A percentile compares a stretch with the other conserved stretches of the same genome.
These are phyloP conservation scores for Capronia epimyces DNA, from an alignment of 2,329 filamentous ascomycete species.

Conservation along the genomic window DNA sequence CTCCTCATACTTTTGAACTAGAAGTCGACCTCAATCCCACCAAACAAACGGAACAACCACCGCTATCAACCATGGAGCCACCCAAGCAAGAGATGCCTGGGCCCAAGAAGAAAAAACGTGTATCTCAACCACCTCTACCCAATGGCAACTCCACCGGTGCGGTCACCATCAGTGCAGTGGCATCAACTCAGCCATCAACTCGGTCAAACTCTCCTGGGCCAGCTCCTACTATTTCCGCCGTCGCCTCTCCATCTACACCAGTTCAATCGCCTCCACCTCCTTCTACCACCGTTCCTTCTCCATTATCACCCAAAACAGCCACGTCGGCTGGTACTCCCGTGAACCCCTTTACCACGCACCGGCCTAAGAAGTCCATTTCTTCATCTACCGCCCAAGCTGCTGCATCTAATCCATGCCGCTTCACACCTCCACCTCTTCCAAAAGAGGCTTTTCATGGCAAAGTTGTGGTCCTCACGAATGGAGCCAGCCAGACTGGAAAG, in stretches of 20 bases:
- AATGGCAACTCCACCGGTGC: conserved; percentile 4
- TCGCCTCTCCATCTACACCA: background rate
- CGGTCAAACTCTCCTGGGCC: background rate
- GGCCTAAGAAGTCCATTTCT: conserved; percentile 21
- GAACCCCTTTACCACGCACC: conserved; percentile 17
- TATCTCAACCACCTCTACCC: conserved; percentile 10
- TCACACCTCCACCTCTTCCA: conserved; percentile 19
- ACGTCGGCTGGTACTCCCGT: conserved; percentile 4
- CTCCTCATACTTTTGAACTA: conserved; percentile 23
- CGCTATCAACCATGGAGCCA: conserved; percentile 2
- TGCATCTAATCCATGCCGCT: conserved; percentile 21
- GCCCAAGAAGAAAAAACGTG: conserved; percentile 24
- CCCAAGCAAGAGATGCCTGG: conserved; percentile 10
- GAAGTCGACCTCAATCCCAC: conserved; percentile 16
- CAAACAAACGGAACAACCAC: conserved; percentile 16
- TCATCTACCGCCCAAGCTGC: conserved; percentile 10
- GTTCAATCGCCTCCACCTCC: conserved; percentile 2
- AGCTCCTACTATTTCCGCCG: background rate
- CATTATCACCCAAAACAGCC: conserved; percentile 10
- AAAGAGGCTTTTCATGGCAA: conserved; percentile 23
- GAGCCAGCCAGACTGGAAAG: conserved; percentile 43
- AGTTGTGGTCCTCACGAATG: conserved; percentile 25
- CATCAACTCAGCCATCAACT: conserved; percentile 8
- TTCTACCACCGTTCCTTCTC: background rate
- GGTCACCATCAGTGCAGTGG: conserved; percentile 7